Base-by-base conservation (phyloP, 139 green algal genomes). In the Desmodesmus armatus region DNA sequence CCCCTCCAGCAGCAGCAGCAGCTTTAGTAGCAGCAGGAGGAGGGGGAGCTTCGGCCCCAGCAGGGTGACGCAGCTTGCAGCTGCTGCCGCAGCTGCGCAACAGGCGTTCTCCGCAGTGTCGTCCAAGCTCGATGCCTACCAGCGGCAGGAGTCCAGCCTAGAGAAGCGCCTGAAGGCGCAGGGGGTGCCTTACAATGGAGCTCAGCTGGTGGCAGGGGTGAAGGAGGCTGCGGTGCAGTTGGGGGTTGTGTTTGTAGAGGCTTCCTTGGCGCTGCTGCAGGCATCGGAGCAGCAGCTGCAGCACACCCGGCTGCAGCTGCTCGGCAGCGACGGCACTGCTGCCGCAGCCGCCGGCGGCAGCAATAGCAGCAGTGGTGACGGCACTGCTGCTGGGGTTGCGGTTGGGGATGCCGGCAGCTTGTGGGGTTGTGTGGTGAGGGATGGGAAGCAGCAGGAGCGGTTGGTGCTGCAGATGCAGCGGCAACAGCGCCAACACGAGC, bases 361-460 rank as follows among this genome's bases (percentile, higher is more conserved):
- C 51, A 66, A 23, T 25, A 70, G 76, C 53, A 51, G 75, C 19
- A 25, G 25, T 53, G 69, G 9, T 77, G 39, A 27, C 7, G 9
- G 7, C 29, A 44, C 73, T 4, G 73, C 44, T 29, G 29, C 73
- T 13, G 43, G 13, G 17, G 73, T 43, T 17, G 44, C 5, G 4
- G 40, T 51, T 39, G 55, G 19, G 31, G 43, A 23, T 25, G 51
- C 51, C 53, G 37, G 75, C 19, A 41, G 23, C 43, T 23, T 80
- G 27, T 82, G 78, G 62, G 62, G 63, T 33, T 51, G 58, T 11
- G 11, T 19, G 13, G 41, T 77, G 39, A 29, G 31, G 4, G 78
- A 75, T 47, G 15, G 62, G 1, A 84, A 84, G 62, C 78, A 84
- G 78, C 78, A 77, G 62, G 39, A 75, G 78, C 37, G 33, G 13